Base-by-base conservation (phyloP, 139 green algal species). In the Chlorella sp. region DNA sequence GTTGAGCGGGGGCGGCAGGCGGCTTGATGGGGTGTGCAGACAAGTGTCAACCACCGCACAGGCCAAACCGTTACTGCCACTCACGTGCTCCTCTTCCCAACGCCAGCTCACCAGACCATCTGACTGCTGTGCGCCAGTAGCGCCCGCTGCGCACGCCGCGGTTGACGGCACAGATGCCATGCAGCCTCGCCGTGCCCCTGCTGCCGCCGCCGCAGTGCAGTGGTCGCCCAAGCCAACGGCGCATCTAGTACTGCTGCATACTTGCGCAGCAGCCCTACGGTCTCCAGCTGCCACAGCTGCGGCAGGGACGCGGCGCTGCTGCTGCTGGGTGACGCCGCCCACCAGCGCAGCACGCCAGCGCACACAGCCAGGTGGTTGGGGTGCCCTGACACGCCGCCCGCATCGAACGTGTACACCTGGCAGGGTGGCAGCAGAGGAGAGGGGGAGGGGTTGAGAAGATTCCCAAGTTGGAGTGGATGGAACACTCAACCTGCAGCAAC, bases 351-450 rank as follows among this genome's bases (percentile, higher is more conserved):
- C 60, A 79, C 63, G 30, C 86, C 62, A 5, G 41, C 60, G 23
- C 56, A 38, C 34, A 60, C 75, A 28, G 73, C 83, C 28, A 69
- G 51, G 39, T 94, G 90, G 71, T 94, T 94, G 38, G 74, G 85
- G 74, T 94, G 90, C 18, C 87, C 87, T 28, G 90, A 94, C 47
- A 94, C 90, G 39, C 90, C 90, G 32, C 63, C 55, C 2, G 23
- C 51, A 55, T 94, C 90, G 82, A 94, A 94, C n/a, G 90, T 93
- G 26, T 93, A 60, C 9, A 93, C 57, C 90, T 94, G 85, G n/a
- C 38, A 60, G 2, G 51, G 51, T 11, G 11, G 11, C 44, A 55
- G 64, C 55, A 28, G n/a, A n/a, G n/a, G n/a, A n/a, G n/a, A n/a
- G n/a, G n/a, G n/a, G n/a, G n/a, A n/a, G n/a, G n/a, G n/a, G n/a